Evolutionary conservation across 371 early-diverging fungal genomes (phyloP), one percentile per base, ranked within the genome.

Genomic region (Nematocida displodere): DNA sequence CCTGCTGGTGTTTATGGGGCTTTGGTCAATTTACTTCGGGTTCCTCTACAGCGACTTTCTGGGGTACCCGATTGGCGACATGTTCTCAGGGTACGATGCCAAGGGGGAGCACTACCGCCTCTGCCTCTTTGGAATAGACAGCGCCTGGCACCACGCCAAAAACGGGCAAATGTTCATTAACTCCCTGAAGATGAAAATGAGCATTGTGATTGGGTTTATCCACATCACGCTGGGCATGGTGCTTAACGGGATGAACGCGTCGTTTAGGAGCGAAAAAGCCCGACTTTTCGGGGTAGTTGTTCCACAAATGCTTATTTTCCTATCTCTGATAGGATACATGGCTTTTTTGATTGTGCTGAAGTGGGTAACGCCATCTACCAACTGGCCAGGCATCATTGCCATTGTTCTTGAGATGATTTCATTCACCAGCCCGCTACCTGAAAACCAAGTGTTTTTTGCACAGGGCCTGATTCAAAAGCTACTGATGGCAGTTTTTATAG

Each of bases 121-220:
- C n/a, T 64, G 64, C 33, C 17, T 33, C 26, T 85, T 88, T 79
- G 89, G 89, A 48, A 85, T 88, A 33, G 88, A 87, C 77, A 86
- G 89, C 78, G 86, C 89, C 0, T 99, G 99, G 99, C 92, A 93
- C 78, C 85, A 92, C 2, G 92, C 92, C 44, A 93, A 92, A 85
- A 88, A 86, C 75, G 64, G 66, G 11, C 87, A 93, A 67, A 81
- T 92, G 36, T 97, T 99, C 83, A 87, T 90, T 71, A 99, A 99
- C 86, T 93, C 94, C 39, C 93, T 97, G 87, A 99, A 97, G 87
- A 97, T 97, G 97, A 99, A 99, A 83, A 90, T 92, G 88, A 90
- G 94, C 34, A 88, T 99, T 77, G 87, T 97, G 56, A 79, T 99
- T 47, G 99, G 99, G 78, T 94, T 95, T 42, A 85, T 91, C 66